Percentiles rank a stretch among this genome's conserved stretches.
Evolutionary conservation across 169 alveolate species (phyloP).

Genomic region (Cryptosporidium sp.): DNA sequence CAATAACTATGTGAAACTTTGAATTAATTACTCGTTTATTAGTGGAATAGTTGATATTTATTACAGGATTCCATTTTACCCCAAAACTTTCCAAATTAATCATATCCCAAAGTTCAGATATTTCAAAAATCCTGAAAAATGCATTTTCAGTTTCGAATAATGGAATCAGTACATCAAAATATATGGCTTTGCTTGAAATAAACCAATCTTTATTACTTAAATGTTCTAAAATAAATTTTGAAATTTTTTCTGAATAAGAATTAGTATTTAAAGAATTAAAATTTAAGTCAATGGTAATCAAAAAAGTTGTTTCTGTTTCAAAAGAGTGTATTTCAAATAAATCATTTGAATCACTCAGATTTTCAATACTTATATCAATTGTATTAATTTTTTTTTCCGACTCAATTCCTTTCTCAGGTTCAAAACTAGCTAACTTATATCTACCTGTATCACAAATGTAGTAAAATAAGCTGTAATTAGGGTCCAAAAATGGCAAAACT

Average conservation of each 20-base stretch:
- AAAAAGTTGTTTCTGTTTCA: conserved; percentile 10
- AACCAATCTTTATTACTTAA: conserved; percentile 32
- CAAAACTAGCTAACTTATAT: background rate
- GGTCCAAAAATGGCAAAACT: conserved; percentile 52
- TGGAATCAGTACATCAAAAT: background rate
- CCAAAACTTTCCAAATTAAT: background rate
- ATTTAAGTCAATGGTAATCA: background rate
- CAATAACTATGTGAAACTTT: background rate
- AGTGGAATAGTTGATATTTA: background rate
- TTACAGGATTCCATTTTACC: conserved; percentile 26
- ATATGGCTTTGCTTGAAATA: conserved; percentile 25
- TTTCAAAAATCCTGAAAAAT: background rate
- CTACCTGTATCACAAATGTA: conserved; percentile 48
- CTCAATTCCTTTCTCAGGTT: background rate
- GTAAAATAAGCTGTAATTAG: conserved; percentile 11
- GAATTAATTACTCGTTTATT: background rate
- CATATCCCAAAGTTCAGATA: conserved; percentile 20
- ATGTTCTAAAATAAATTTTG: background rate
- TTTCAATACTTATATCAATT: background rate
- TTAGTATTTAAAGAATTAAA: background rate
- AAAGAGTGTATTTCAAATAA: conserved; percentile 1
- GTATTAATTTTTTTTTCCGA: background rate
- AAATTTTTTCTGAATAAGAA: background rate
- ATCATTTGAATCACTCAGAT: background rate
- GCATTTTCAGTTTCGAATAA: background rate